phyloP scores from a whole-genome alignment of 2,329 filamentous ascomycete genomes.

The Truncatella angustata region DNA sequence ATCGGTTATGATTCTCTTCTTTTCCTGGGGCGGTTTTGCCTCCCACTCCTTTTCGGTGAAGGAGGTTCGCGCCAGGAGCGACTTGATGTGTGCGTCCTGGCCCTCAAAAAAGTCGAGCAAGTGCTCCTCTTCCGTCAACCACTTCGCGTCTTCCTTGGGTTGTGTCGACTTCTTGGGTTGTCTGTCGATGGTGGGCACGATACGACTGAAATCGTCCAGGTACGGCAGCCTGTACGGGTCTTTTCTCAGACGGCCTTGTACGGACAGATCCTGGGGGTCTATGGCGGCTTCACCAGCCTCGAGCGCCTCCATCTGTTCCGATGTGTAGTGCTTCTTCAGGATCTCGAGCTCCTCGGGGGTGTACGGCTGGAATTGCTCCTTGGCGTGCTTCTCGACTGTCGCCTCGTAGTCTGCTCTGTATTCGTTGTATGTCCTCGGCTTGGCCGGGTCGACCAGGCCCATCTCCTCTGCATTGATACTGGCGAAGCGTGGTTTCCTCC shows the following conservation, averaged over 20 bases:
- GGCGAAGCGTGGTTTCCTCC: slow-evolving; percentile 49
- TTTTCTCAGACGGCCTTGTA: slow-evolving; percentile 68
- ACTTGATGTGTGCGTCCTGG: slow-evolving; percentile 2
- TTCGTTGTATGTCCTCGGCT: background rate
- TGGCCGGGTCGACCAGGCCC: slow-evolving; percentile 36
- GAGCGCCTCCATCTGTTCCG: slow-evolving; percentile 78
- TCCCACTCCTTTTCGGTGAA: slow-evolving; percentile 7
- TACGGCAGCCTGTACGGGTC: slow-evolving; percentile 74
- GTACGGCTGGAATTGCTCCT: slow-evolving; percentile 60
- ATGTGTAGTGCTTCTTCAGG: slow-evolving; percentile 69
- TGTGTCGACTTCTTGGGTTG: slow-evolving; percentile 49
- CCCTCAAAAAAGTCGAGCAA: slow-evolving; percentile 23
- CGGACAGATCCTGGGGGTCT: slow-evolving; percentile 68
- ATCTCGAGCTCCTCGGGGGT: slow-evolving; percentile 61
- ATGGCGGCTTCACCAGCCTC: slow-evolving; percentile 78
- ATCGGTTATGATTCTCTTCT: slow-evolving; percentile 2
- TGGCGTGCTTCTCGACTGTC: slow-evolving; percentile 42
- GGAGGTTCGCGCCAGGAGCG: background rate
- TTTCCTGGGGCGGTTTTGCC: background rate
- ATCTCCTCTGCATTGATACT: slow-evolving; percentile 52
- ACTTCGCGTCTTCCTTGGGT: slow-evolving; percentile 55
- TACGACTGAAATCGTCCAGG: slow-evolving; percentile 76
- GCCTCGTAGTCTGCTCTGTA: slow-evolving; percentile 20
- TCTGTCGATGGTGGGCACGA: slow-evolving; percentile 77
- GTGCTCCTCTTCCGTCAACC: slow-evolving; percentile 61